Evolutionary conservation across 139 green algal genomes (phyloP).

Genomic region (Coelastrella sp.): DNA sequence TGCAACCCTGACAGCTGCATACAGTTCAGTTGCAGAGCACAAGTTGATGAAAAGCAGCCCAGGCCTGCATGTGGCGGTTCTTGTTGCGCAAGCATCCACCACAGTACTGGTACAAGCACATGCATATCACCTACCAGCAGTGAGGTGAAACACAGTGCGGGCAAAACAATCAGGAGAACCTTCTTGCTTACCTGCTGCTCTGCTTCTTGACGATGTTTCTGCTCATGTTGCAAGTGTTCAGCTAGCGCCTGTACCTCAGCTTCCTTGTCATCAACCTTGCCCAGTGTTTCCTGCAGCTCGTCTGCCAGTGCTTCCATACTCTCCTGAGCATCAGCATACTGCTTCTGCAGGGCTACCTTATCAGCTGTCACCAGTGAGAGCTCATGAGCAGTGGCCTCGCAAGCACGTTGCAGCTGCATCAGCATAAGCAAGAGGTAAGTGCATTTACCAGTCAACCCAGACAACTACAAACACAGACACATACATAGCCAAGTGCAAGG

Average conservation of each 20-base stretch:
- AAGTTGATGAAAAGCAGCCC: no score
- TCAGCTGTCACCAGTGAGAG: not conserved
- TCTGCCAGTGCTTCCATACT: constrained; percentile 29
- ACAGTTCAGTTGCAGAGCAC: no score
- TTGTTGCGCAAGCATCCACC: not conserved
- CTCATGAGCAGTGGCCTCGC: not conserved
- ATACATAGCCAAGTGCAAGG: no score
- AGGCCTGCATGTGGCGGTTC: no score
- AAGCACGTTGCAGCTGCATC: constrained; percentile 10
- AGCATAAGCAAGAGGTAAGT: not conserved
- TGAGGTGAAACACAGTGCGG: not conserved
- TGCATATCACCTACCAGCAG: not conserved
- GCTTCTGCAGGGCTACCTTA: not conserved
- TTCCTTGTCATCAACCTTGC: not conserved
- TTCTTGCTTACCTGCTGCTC: constrained; percentile 4
- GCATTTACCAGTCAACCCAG: no score
- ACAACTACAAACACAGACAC: no score
- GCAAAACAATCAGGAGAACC: no score
- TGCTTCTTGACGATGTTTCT: not conserved
- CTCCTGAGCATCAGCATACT: not conserved
- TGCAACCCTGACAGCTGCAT: constrained; percentile 21
- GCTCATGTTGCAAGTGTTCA: not conserved
- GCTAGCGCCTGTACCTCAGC: not conserved
- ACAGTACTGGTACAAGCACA: not conserved
- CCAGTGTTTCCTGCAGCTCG: constrained; percentile 15